Percentiles rank a stretch among this genome's conserved stretches.
phyloP scores from a whole-genome alignment of 2,329 filamentous ascomycete genomes.

The Phoma herbarum region DNA sequence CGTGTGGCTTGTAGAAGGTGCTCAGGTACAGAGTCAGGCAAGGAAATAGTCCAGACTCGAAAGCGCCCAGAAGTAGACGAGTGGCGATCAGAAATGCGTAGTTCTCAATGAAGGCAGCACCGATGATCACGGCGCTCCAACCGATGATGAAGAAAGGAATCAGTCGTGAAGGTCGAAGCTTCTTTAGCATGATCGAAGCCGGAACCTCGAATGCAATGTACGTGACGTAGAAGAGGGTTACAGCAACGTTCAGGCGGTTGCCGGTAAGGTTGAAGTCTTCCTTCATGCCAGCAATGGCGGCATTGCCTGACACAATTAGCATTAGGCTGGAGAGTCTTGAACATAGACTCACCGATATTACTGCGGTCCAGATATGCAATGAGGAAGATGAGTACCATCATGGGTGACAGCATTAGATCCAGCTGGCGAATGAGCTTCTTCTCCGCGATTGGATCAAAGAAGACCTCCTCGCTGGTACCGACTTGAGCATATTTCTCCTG shows the following conservation, averaged over 20 bases:
- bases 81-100: constrained; percentile 33
- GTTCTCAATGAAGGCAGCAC: constrained; percentile 31
- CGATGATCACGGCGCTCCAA: constrained; percentile 28
- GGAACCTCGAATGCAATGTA: constrained; percentile 61
- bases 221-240: constrained; percentile 62
- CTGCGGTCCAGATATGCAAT: too few species aligned
- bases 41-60: constrained; percentile 36
- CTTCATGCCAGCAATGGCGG: constrained; percentile 36
- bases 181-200: constrained; percentile 58
- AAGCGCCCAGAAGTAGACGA: constrained; percentile 34
- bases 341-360: too few species aligned
- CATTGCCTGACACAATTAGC: constrained; percentile 51
- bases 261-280: constrained; percentile 31
- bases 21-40: constrained; percentile 32
- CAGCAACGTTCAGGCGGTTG: constrained; percentile 57
- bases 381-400: too few species aligned
- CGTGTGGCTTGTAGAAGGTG: constrained; percentile 33
- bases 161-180: constrained; percentile 28
- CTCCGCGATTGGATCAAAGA: too few species aligned
- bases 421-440: too few species aligned
- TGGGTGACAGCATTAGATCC: too few species aligned
- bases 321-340: too few species aligned
- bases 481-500: too few species aligned
- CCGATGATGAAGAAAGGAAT: constrained; percentile 30
- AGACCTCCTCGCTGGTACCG: too few species aligned